Evolutionary conservation across 192 early-diverging fungal genomes (phyloP), one percentile per base, ranked within the genome.

Genomic region (Dimargaris verticillata): DNA sequence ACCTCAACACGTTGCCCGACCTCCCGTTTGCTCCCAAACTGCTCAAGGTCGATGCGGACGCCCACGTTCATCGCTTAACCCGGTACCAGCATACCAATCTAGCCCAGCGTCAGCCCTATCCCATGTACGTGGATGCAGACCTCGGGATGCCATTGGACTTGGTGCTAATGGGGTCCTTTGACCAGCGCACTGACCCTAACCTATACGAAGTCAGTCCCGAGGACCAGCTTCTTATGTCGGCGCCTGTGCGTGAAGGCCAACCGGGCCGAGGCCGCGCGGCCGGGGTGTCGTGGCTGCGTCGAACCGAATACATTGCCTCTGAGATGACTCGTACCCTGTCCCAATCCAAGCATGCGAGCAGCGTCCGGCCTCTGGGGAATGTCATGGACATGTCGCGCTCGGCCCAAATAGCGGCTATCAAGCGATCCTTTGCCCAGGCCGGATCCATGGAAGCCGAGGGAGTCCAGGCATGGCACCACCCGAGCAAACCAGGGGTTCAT

Each of bases 11-110:
- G 44, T 61, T 77, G 24, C 75, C 75, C 26, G 60, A 64, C 42
- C 68, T 77, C 5, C 75, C 75, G 2, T 74, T 77, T 44, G 72
- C 75, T 14, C 75, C 72, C 62, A 77, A 77, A 61, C 70, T 77
- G 14, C 66, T 77, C 47, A 67, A 72, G n/a, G 70, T 74, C 5
- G 68, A 74, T 58, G 52, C 75, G 22, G 64, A 60, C 49, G 72
- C 62, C 3, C 72, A 72, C 62, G 70, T 65, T 59, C 70, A 71
- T 45, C 64, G 70, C 58, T 69, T 73, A 14, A 66, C 70, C 6
- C 66, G 73, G 63, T 74, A 73, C 68, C 69, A 69, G 24, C 69
- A 70, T 62, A 72, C 72, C 15, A 77, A 69, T 22, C 70, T 77
- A 6, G 72, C 73, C 20, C 69, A 77, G 28, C 72, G 70, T 6